Evolutionary conservation across 2,329 filamentous ascomycete genomes (phyloP).

Genomic region (Aureobasidium lini): DNA sequence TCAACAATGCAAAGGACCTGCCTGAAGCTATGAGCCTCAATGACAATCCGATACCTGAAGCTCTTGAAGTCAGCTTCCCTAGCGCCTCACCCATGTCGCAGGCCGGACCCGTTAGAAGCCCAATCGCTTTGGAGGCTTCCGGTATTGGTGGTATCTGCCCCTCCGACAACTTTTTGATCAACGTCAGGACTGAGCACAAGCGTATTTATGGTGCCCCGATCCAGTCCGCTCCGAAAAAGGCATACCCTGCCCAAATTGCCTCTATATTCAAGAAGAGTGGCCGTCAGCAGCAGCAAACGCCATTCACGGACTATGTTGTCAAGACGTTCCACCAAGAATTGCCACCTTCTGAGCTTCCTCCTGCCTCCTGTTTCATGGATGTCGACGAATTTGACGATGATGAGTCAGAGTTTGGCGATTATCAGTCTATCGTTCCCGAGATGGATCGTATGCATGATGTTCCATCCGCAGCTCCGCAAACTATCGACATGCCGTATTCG

Average conservation of each 20-base stretch:
- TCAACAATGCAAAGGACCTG: constrained; percentile 21
- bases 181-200: constrained; percentile 35
- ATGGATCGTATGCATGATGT: constrained; percentile 19
- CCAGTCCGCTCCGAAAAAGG: background rate
- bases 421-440: constrained; percentile 16
- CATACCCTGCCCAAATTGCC: constrained; percentile 22
- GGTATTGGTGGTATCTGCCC: constrained; percentile 56
- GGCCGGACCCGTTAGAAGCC: constrained; percentile 19
- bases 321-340: constrained; percentile 60
- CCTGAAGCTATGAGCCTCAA: constrained; percentile 30
- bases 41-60: constrained; percentile 29
- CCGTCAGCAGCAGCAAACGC: constrained; percentile 13
- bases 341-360: constrained; percentile 37
- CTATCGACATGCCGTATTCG: constrained; percentile 23
- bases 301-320: constrained; percentile 60
- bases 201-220: constrained; percentile 16
- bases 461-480: constrained; percentile 27
- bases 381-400: constrained; percentile 31
- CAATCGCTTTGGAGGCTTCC: constrained; percentile 39
- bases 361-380: constrained; percentile 35
- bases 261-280: constrained; percentile 24
- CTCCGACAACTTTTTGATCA: constrained; percentile 47
- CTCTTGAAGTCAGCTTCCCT: constrained; percentile 32
- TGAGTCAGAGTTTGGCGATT: constrained; percentile 29
- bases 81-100: constrained; percentile 22